These are phyloP conservation scores for Primulina eburnea DNA, from an alignment of 257 asterid species.

Conservation along the genomic window DNA sequence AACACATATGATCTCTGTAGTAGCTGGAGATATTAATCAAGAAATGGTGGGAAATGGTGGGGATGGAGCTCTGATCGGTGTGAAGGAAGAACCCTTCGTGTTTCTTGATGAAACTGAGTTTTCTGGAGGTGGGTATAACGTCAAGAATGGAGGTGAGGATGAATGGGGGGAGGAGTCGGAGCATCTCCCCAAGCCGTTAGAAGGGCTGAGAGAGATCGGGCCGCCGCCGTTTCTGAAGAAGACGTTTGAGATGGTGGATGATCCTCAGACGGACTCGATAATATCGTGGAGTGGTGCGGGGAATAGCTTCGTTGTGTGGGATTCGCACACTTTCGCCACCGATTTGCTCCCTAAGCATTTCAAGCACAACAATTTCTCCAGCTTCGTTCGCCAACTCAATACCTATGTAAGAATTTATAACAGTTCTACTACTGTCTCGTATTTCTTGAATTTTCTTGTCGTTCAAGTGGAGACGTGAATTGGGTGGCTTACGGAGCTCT, in stretches of 20 bases:
- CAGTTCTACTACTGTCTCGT: no score
- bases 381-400: conserved; percentile 91
- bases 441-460: not conserved
- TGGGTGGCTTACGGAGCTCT: not conserved
- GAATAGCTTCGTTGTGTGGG: conserved; percentile 79
- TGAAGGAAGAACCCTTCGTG: conserved; percentile 60
- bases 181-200: conserved; percentile 41
- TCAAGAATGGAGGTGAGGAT: conserved; percentile 14
- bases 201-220: conserved; percentile 58
- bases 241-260: conserved; percentile 87
- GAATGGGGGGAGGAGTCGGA: conserved; percentile 12
- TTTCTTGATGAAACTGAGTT: conserved; percentile 38
- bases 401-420: conserved; percentile 60
- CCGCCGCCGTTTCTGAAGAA: conserved; percentile 90
- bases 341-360: conserved; percentile 82
- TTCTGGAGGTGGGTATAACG: conserved; percentile 8
- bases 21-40: not conserved
- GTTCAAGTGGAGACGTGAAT: not conserved
- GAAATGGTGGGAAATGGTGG: not conserved
- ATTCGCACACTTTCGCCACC: conserved; percentile 59
- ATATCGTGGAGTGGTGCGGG: conserved; percentile 61
- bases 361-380: conserved; percentile 88
- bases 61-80: conserved; percentile 27
- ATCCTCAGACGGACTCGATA: conserved; percentile 58
- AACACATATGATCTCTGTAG: not conserved